These are phyloP conservation scores for Tricholomella constricta DNA, from an alignment of 768 basidiomycete species.

Conservation along the genomic window DNA sequence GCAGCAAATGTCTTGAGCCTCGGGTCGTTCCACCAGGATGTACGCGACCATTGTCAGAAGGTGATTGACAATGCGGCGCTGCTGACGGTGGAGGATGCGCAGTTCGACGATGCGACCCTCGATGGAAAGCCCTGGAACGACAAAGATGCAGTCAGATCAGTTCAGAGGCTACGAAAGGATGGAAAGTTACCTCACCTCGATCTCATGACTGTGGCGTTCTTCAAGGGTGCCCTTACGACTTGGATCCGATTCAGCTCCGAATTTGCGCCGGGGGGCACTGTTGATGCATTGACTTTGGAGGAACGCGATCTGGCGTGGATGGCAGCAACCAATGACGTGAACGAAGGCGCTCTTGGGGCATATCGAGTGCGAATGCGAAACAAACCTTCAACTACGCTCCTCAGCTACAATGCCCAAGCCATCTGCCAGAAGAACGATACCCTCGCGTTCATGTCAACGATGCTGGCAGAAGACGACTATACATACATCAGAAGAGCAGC, in stretches of 20 bases:
- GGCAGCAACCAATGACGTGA: constrained; percentile 31
- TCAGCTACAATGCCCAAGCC: constrained; percentile 23
- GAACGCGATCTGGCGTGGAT: constrained; percentile 27
- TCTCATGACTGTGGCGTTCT: constrained; percentile 24
- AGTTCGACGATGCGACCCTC: too few species aligned
- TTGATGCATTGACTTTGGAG: constrained; percentile 21
- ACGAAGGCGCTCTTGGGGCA: constrained; percentile 29
- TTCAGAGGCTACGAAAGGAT: constrained; percentile 16
- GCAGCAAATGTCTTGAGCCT: too few species aligned
- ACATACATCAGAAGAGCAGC: too few species aligned
- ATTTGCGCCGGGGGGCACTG: constrained; percentile 24
- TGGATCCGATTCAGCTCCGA: constrained; percentile 31
- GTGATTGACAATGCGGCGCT: too few species aligned
- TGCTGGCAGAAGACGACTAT: too few species aligned
- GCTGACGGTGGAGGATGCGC: too few species aligned
- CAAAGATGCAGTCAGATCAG: too few species aligned
- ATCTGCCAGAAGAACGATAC: constrained; percentile 29
- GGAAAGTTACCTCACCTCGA: constrained; percentile 20
- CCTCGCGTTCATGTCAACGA: constrained; percentile 27
- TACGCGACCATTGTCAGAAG: too few species aligned
- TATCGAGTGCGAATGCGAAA: constrained; percentile 18
- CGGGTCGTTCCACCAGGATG: too few species aligned
- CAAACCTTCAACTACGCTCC: constrained; percentile 18
- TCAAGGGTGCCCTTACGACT: constrained; percentile 24
- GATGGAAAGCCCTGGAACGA: too few species aligned